Evolutionary conservation across 164 flowering plant species (phyloP), one percentile per base, ranked within the genome.

Genomic region (Akebia trifoliata): DNA sequence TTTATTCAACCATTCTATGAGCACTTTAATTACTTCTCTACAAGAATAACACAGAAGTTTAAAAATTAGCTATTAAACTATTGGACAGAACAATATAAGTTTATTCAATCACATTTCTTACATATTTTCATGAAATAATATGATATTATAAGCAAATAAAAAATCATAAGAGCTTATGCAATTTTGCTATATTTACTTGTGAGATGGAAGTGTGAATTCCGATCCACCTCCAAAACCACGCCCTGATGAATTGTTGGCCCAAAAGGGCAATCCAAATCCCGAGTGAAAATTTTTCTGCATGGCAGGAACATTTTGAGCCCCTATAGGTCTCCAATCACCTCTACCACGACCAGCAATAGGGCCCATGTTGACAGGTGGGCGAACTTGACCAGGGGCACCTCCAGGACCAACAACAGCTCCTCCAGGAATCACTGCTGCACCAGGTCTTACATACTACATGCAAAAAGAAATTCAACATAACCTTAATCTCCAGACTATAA

Each of bases 181-280:
- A n/a, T n/a, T 40, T 35, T 44, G 43, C 37, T 32, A 43, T 44
- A 28, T 70, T 77, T 83, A 94, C 99, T 88, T 94, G 75, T 94
- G 97, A 63, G 99, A 86, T 59, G 99, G 97, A 64, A 94, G 97
- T 31, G 99, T 90, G 70, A 94, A 90, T 25, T 94, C 99, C 63
- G 80, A 62, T 51, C 97, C 97, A 49, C 72, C 72, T 29, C 94
- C 94, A 72, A 76, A 80, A 61, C 84, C 91, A 59, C 90, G 83
- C 12, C 89, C 92, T 9, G 81, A 50, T 61, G 74, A 52, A 72
- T 72, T 76, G 63, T 54, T 71, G 22, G 81, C 86, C 97, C 96
- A 86, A 35, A 35, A 65, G 66, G 84, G 69, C 63, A 66, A 35
- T 43, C 85, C 91, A 73, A 62, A 82, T 29, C 90, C 84, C 32